Percentiles rank a stretch among this genome's conserved stretches.
Evolutionary conservation across 257 asterid species (phyloP).

Genomic region (Lycium barbarum): DNA sequence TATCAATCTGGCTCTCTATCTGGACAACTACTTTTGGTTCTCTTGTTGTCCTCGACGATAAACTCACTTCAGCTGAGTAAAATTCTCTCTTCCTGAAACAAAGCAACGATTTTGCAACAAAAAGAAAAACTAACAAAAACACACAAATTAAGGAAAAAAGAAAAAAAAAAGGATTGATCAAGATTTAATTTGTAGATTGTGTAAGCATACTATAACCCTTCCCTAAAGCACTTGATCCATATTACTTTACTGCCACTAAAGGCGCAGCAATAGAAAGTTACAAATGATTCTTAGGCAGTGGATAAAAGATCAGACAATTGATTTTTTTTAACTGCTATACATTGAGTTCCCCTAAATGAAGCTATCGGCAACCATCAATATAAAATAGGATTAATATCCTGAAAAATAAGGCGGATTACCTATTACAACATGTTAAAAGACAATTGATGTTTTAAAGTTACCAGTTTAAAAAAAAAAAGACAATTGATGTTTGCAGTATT

Average conservation of each 20-base stretch:
- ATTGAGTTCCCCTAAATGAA: not conserved
- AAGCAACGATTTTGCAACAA: not conserved
- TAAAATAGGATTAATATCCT: not conserved
- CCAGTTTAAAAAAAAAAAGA: too few species aligned
- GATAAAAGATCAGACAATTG: not conserved
- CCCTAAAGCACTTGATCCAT: not conserved
- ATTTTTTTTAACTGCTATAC: not conserved
- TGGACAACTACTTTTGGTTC: conserved; percentile 75
- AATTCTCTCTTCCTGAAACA: conserved; percentile 60
- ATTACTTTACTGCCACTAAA: not conserved
- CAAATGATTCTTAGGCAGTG: too few species aligned
- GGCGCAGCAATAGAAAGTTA: not conserved
- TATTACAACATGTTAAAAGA: not conserved
- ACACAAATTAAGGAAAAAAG: not conserved
- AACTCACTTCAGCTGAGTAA: conserved; percentile 43
- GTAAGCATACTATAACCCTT: not conserved
- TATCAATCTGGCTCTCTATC: conserved; percentile 66
- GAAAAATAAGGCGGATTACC: not conserved
- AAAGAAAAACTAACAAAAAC: not conserved
- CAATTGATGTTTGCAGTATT: too few species aligned
- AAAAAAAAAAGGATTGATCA: not conserved
- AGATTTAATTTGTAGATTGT: not conserved
- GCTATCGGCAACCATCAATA: not conserved
- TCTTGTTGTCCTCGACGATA: conserved; percentile 55
- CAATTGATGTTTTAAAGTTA: too few species aligned